A percentile compares a stretch with the other conserved stretches of the same genome.
phyloP scores from a whole-genome alignment of 2,329 filamentous ascomycete genomes.

The Ascocoryne sarcoides region DNA sequence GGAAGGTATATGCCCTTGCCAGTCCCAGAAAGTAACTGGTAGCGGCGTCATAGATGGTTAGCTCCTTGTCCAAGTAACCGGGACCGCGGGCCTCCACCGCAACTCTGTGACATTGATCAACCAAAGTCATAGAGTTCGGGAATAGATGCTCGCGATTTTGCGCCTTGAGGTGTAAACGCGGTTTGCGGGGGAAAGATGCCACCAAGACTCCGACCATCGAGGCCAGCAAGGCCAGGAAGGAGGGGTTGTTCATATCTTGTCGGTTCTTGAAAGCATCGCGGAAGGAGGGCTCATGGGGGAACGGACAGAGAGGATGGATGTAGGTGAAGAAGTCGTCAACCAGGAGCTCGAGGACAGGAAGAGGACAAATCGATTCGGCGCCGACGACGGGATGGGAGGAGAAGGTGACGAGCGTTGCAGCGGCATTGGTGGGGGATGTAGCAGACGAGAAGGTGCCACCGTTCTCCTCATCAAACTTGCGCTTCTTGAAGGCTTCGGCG shows the following conservation, averaged over 20 bases:
- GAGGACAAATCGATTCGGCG: conserved; percentile 63
- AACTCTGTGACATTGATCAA: conserved; percentile 62
- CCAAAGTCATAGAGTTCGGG: conserved; percentile 58
- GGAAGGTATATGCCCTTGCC: conserved; percentile 57
- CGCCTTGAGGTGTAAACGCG: conserved; percentile 58
- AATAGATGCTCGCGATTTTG: conserved; percentile 57
- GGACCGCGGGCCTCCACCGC: conserved; percentile 58
- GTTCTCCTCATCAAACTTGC: conserved; percentile 33
- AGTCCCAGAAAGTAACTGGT: conserved; percentile 70
- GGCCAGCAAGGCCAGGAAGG: conserved; percentile 62
- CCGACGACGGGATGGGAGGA: conserved; percentile 36
- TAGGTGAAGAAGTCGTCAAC: conserved; percentile 80
- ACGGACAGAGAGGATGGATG: conserved; percentile 67
- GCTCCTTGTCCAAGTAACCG: conserved; percentile 44
- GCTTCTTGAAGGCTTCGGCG: conserved; percentile 57
- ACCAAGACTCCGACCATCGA: conserved; percentile 70
- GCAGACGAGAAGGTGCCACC: conserved; percentile 22
- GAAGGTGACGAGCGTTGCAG: conserved; percentile 26
- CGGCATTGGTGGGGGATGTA: conserved; percentile 25
- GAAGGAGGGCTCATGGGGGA: conserved; percentile 73
- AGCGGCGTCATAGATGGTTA: conserved; percentile 53
- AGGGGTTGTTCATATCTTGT: conserved; percentile 55
- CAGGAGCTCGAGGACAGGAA: conserved; percentile 57
- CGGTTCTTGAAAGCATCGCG: conserved; percentile 57
- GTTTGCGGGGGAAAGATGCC: conserved; percentile 66